phyloP scores from a whole-genome alignment of 148 eudicot species.

The Camellia granthamiana region DNA sequence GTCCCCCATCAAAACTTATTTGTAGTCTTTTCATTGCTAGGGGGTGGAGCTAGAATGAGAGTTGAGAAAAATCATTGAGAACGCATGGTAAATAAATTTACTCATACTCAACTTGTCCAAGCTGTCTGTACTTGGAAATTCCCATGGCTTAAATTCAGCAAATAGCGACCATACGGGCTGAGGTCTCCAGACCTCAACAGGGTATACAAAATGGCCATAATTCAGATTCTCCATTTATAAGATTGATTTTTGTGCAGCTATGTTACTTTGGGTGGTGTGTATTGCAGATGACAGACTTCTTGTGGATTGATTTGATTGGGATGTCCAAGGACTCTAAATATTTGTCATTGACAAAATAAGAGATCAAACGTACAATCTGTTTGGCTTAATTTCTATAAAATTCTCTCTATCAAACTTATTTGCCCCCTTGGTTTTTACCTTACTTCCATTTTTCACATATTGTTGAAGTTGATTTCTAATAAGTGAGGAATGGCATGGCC shows the following conservation, averaged over 20 bases:
- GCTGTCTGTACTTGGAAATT: conserved; percentile 4
- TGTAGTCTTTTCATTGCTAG: not conserved
- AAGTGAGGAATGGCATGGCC: not conserved
- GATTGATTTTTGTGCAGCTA: not conserved
- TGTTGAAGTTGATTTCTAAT: not conserved
- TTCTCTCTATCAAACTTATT: not conserved
- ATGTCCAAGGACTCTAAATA: not conserved
- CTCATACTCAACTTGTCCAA: not conserved
- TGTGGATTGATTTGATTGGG: not conserved
- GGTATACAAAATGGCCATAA: not conserved
- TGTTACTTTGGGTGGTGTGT: not conserved
- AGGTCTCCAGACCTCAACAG: conserved; percentile 1
- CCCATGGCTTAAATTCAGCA: not conserved
- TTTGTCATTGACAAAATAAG: not conserved
- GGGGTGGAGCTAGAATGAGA: not conserved
- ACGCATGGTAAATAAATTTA: not conserved
- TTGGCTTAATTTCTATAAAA: not conserved
- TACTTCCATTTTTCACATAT: not conserved
- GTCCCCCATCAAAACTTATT: not conserved
- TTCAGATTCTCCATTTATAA: not conserved
- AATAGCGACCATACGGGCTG: not conserved
- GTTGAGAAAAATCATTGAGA: conserved; percentile 4
- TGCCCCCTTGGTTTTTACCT: not conserved
- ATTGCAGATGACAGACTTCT: not conserved
- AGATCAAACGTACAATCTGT: not conserved